Evolutionary conservation across 169 alveolate species (phyloP).

Genomic region (Eimeria maxima): DNA sequence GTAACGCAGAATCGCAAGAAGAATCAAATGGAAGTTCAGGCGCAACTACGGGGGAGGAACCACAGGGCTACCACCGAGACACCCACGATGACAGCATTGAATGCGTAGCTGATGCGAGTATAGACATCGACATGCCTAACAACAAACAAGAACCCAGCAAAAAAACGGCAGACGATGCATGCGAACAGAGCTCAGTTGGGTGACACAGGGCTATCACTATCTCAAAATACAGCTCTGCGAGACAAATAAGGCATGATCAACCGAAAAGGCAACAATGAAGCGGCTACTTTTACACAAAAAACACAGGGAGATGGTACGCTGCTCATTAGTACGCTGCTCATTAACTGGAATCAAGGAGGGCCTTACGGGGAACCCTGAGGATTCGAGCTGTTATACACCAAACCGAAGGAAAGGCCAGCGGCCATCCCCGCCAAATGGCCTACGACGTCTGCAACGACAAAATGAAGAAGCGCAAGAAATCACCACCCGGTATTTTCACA

Average conservation of each 20-base stretch:
- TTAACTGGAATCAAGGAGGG: not conserved
- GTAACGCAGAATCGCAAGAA: not conserved
- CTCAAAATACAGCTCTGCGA: not conserved
- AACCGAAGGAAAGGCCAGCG: conserved; percentile 46
- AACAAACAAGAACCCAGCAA: not conserved
- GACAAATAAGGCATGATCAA: not conserved
- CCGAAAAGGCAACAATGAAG: not conserved
- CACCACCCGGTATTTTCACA: too few relatives aligned
- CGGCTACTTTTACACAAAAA: not conserved
- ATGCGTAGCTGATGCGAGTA: conserved; percentile 15
- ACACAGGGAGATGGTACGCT: not conserved
- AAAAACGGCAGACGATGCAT: not conserved
- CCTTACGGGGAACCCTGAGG: conserved; percentile 31
- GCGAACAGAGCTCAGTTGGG: not conserved
- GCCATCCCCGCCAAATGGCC: conserved; percentile 71
- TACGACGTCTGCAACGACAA: conserved; percentile 11
- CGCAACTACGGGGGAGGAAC: conserved; percentile 44
- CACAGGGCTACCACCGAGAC: conserved; percentile 11
- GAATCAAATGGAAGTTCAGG: not conserved
- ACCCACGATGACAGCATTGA: not conserved
- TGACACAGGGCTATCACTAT: not conserved
- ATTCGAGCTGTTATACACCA: conserved; percentile 15
- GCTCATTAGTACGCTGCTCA: not conserved
- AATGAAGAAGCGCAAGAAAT: not conserved
- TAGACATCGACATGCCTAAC: conserved; percentile 14